Evolutionary conservation across 108 stramenopile species (phyloP), one percentile per base, ranked within the genome.

Genomic region (Mayamaea pseudoterrestris): DNA sequence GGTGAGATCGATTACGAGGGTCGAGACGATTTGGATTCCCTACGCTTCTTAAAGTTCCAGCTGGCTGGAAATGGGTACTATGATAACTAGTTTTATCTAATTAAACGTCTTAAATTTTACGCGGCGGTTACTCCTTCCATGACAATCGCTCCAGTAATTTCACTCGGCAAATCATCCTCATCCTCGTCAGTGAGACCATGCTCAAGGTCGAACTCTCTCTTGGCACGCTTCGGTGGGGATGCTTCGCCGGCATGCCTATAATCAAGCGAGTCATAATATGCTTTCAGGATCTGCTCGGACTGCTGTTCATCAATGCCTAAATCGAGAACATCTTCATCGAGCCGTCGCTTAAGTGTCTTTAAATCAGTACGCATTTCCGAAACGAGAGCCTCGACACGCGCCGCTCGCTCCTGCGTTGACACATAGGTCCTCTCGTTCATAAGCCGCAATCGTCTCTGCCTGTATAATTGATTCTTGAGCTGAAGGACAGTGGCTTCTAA

Each of bases 31-130:
- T 53, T 80, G 41, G 83, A 92, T 53, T 57, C 83, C 1, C 61
- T 86, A 35, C 54, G 72, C 0, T 92, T 81, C 44, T 67, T 92
- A 26, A 72, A 75, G 2, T 84, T 83, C 50, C 78, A 86, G 44
- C 73, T 92, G 32, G 85, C 87, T 58, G 77, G 80, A 58, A 85
- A 84, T 56, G 56, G 65, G 27, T 92, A 68, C 50, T 92, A 92
- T 57, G 64, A 27, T 60, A 25, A 17, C 16, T 45, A 45, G 14
- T 45, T 26, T 26, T 45, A 43, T n/a, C n/a, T 35, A 1, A 0
- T 35, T n/a, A 35, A n/a, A 35, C n/a, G 13, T n/a, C n/a, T 12
- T 0, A 35, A n/a, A 35, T 35, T n/a, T n/a, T 35, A 35, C 34
- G n/a, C 34, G 34, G n/a, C n/a, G n/a, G n/a, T n/a, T n/a, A n/a